These are phyloP conservation scores for Protomyces arabidopsidicola DNA, from an alignment of 1,139 yeast genomes.

Conservation along the genomic window DNA sequence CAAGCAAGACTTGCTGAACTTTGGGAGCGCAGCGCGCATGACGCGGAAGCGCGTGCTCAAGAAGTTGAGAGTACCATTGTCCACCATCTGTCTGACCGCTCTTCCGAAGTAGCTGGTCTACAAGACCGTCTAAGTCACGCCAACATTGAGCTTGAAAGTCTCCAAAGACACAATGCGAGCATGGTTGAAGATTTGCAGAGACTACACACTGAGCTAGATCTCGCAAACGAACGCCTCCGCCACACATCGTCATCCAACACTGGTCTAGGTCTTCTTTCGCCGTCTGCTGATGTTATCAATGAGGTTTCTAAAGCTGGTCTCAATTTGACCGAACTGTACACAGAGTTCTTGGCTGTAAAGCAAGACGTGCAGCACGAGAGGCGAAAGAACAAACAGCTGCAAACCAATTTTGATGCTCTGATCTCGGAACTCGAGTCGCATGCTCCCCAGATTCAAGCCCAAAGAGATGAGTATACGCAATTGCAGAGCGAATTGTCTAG, in stretches of 20 bases:
- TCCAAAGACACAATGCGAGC: conserved; percentile 37
- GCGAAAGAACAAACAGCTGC: conserved; percentile 64
- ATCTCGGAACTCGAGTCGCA: conserved; percentile 72
- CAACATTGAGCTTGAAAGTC: conserved; percentile 35
- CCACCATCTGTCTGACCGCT: conserved; percentile 39
- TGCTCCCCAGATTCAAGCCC: conserved; percentile 72
- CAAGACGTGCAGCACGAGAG: conserved; percentile 66
- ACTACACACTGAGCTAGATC: conserved; percentile 23
- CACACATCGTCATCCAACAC: conserved; percentile 8
- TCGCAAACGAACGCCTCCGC: conserved; percentile 26
- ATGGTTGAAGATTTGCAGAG: conserved; percentile 37
- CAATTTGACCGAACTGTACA: conserved; percentile 62
- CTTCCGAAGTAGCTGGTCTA: conserved; percentile 38
- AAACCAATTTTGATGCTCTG: conserved; percentile 64
- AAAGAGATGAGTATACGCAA: conserved; percentile 50
- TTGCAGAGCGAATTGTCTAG: conserved; percentile 53
- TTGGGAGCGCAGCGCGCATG: conserved; percentile 49
- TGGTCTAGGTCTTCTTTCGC: conserved; percentile 40
- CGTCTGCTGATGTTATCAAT: conserved; percentile 48
- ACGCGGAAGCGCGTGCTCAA: conserved; percentile 37
- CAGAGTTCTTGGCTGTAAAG: conserved; percentile 60
- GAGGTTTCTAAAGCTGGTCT: conserved; percentile 51
- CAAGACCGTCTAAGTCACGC: conserved; percentile 38
- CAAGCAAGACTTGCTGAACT: conserved; percentile 62
- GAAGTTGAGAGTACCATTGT: conserved; percentile 48